Evolutionary conservation across 2,329 filamentous ascomycete genomes (phyloP), one percentile per base, ranked within the genome.

Genomic region (Arthroderma sp.): DNA sequence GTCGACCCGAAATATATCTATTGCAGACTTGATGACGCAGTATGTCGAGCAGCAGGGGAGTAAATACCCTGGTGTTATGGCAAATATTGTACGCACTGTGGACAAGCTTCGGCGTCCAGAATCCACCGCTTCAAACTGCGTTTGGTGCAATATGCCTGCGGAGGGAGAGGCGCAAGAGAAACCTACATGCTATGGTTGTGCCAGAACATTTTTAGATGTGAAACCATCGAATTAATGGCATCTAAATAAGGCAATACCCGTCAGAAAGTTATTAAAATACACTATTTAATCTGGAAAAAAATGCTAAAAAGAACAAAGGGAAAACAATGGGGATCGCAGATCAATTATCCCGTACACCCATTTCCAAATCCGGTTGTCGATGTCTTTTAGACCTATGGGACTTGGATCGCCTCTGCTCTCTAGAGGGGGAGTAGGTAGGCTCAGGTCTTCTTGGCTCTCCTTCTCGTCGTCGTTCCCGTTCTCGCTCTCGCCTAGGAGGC

Each of bases 31-130:
- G 44, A 88, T 96, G 81, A 68, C 73, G 47, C 80, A 86, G 46
- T 98, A 95, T 61, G 94, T 98, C 57, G 77, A 78, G 52, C 81
- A 79, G 36, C 85, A 94, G 10, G 88, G 94, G 59, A 77, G 78
- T 52, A 83, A 82, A 47, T 95, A 93, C 57, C 85, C 88, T 3
- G 85, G 84, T 45, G 86, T 96, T 45, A 88, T 98, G 52, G 83
- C 88, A 30, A 98, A 98, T 60, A 91, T 98, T 6, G 89, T 95
- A 4, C 78, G 86, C 50, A 98, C 89, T 31, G 81, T 84, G n/a
- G 81, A 79, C 42, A 94, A 93, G 64, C 71, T 96, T 36, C 70
- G 79, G 38, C 59, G 68, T 0, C 53, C 66, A 22, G 54, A 53
- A 39, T 52, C 59, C 15, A 58, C 51, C 38, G 58, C 57, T 9